Base-by-base conservation (phyloP, 1,284 basidiomycete species). In the Peniophora sp. region DNA sequence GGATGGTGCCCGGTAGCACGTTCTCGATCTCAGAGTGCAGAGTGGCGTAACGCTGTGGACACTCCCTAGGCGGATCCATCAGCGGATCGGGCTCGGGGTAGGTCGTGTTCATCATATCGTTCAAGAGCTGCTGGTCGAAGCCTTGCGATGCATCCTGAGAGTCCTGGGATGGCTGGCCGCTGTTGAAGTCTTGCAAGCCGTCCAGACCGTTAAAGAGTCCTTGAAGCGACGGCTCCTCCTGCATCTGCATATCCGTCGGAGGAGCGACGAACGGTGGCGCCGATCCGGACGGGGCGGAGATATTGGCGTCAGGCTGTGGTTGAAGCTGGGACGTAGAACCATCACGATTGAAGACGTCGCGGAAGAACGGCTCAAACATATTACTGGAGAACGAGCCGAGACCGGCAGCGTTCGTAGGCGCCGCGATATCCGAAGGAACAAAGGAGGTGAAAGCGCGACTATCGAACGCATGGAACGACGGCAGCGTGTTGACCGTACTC, bases 281-380 rank as follows among this genome's bases (percentile, higher is more conserved):
- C n/a, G 14, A 14, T 9, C 23, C 44, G 44, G 12, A 8, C 23
- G 44, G n/a, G n/a, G n/a, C n/a, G n/a, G n/a, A n/a, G n/a, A n/a
- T n/a, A 24, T 22, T 8, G 19, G 27, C n/a, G 9, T 17, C n/a
- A 17, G 19, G 32, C 43, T 19, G 14, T 14, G 10, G 19, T 10
- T 16, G 49, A 25, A 1, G 20, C 35, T 9, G 48, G 9, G 10
- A 11, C 43, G 12, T 16, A 24, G 19, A 47, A 25, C 44, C 16
- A 14, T 10, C 17, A 17, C 25, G 32, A 16, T 24, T 10, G 23
- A 58, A 57, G 12, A 57, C 39, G 24, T 53, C 56, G 16, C 52
- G 56, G 47, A 58, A 58, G 52, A 57, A 58, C 16, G 56, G 56
- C 36, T 58, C 52, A 36, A 58, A 58, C 56, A 57, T 57, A 8